Base-by-base conservation (phyloP, 441 rosid species). In the Flueggea neowawraea region DNA sequence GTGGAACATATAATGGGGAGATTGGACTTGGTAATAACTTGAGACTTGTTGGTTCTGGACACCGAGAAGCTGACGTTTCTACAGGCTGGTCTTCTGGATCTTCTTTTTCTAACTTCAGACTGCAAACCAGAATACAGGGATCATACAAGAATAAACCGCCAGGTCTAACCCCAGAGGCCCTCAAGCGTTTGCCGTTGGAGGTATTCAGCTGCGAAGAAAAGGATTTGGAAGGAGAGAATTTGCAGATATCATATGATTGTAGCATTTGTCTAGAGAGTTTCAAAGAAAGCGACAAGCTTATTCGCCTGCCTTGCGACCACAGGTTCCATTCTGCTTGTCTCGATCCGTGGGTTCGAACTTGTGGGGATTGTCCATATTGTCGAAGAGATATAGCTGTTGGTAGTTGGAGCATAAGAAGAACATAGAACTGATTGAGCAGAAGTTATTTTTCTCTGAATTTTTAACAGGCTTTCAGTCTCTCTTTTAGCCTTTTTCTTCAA, bases 321-420 rank as follows among this genome's bases (percentile, higher is more conserved):
- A 74, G 79, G 53, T 93, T 90, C 61, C 98, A 90, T 63, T 78
- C 80, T 1, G 67, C 64, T 54, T 93, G 97, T 83, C 80, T 93
- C 83, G 80, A 75, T 68, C 97, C 97, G 10, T 93, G 98, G 98
- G 72, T 93, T 66, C 82, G 73, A 64, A 81, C 80, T 60, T 88
- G 98, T 49, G 98, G 96, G 33, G 91, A 93, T 65, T 93, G 98
- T 67, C 98, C 98, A 2, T 93, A 82, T 68, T 93, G 98, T 71
- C 88, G 97, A 32, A 74, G 84, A 72, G 80, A 74, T 64, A 80
- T 93, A 70, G 63, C 66, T 61, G 66, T 71, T 39, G 61, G 47
- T 52, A 57, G 61, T 44, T 55, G n/a, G 13, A 60, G 13, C 51
- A 10, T 28, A 6, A 57, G 10, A 15, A 28, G 22, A 59, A 49